These are phyloP conservation scores for Apiotrichum brassicae DNA, from an alignment of 1,284 basidiomycete genomes.

Conservation along the genomic window DNA sequence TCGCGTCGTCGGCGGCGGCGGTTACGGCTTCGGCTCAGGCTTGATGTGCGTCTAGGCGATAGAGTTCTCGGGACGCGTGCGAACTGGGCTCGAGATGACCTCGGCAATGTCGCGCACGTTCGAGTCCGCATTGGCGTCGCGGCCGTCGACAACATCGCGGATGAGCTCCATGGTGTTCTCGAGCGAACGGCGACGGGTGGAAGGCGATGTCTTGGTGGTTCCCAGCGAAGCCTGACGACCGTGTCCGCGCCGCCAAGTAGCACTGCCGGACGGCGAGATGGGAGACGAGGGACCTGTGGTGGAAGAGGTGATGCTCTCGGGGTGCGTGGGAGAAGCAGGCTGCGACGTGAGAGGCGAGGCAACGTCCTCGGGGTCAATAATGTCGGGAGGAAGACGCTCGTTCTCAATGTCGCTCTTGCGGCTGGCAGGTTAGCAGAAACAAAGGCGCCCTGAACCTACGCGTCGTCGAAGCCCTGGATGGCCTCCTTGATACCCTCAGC, in stretches of 20 bases:
- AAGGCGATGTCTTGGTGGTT: conserved; percentile 93
- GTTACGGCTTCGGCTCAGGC: background rate
- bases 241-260: conserved; percentile 56
- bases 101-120: conserved; percentile 45
- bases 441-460: conserved; percentile 56
- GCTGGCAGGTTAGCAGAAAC: conserved; percentile 45
- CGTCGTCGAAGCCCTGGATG: conserved; percentile 90
- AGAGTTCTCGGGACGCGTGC: conserved; percentile 16
- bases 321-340: conserved; percentile 22
- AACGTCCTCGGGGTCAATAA: conserved; percentile 63
- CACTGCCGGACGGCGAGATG: conserved; percentile 43
- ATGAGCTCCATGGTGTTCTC: conserved; percentile 96
- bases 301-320: conserved; percentile 17
- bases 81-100: conserved; percentile 42
- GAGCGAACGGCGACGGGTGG: conserved; percentile 81
- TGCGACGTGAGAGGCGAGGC: conserved; percentile 44
- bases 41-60: conserved; percentile 5
- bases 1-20: no score
- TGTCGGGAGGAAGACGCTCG: conserved; percentile 88
- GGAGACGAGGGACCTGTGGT: conserved; percentile 43
- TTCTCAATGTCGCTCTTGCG: conserved; percentile 99
- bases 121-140: conserved; percentile 46
- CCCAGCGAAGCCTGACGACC: conserved; percentile 82
- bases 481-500: conserved; percentile 94
- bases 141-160: conserved; percentile 75